Conservation (phyloP, 1,284 basidiomycete genomes). For the Trichosporon coremiiforme region DNA sequence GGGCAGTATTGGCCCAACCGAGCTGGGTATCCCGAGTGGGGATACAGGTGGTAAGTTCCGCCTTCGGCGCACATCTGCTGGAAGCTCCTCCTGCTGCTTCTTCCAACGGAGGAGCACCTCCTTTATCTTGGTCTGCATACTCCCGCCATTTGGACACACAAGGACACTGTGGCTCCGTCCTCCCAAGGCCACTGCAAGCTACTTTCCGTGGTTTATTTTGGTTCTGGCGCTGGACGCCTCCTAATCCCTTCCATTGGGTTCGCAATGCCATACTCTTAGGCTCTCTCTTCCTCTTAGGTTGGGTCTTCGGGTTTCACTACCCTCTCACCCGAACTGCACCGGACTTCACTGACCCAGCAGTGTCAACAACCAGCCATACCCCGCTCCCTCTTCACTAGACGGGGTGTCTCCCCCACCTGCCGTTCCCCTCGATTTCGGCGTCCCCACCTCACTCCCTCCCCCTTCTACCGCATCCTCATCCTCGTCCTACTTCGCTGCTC, state of each 20-base stretch:
- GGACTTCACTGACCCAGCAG: background rate
- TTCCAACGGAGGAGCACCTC: too few species aligned
- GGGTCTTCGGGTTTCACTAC: too few species aligned
- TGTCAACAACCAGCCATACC: background rate
- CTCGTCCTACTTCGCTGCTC: background rate
- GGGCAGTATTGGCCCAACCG: constrained; percentile 10
- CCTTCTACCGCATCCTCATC: constrained; percentile 11
- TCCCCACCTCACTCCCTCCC: background rate
- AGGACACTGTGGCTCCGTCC: too few species aligned
- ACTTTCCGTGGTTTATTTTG: background rate
- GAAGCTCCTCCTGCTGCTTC: background rate
- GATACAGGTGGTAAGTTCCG: background rate
- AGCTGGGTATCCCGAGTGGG: constrained; percentile 12
- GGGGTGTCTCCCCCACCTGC: background rate
- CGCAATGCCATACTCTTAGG: too few species aligned
- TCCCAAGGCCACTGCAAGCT: background rate
- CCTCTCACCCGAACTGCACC: background rate
- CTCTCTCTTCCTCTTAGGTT: too few species aligned
- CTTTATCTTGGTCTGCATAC: background rate
- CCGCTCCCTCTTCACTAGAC: background rate
- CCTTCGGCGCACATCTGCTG: background rate
- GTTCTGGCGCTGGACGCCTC: background rate
- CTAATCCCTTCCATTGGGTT: too few species aligned
- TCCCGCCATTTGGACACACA: too few species aligned
- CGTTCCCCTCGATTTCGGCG: background rate